Evolutionary conservation across 2,329 filamentous ascomycete genomes (phyloP), one percentile per base, ranked within the genome.

Genomic region (Talaromyces sp.): DNA sequence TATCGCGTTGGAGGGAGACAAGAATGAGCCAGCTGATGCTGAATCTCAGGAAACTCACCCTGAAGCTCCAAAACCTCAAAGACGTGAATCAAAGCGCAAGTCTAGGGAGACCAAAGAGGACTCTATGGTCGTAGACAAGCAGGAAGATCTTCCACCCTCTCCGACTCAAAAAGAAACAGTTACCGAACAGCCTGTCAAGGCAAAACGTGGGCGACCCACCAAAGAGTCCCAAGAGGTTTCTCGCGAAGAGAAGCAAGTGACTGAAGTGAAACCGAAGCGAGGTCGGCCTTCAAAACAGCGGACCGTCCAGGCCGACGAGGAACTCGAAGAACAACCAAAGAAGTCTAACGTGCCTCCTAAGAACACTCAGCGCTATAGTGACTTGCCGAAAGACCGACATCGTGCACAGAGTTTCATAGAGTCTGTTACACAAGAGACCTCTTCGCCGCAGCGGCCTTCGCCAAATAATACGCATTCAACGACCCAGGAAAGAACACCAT

Each of bases 401-500:
- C 65, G 69, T 46, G 66, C 72, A 7, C 65, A 67, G 40, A 68
- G 64, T 13, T 60, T 74, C 25, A 63, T 61, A 10, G 65, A 68
- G 53, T 67, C 68, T 4, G 67, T 67, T 31, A 40, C 21, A 11
- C 66, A 57, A 28, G 41, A 59, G 5, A 60, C 64, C 13, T 60
- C 58, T 48, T 48, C 50, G 8, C 60, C 62, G 8, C 60, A 56
- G 11, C 56, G 54, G 10, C 58, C 54, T 6, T 58, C 61, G 17
- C 35, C 51, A 53, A 56, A 35, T 39, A 55, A 28, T 52, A 31
- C 17, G 6, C 60, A 25, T 60, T 57, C 60, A n/a, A 56, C 40
- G 15, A 50, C 59, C 10, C 83, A 67, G 25, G 66, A 68, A 57
- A 66, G 63, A 11, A 82, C 84, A 0, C 86, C 85, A 0, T 89